Percentiles rank a stretch among this genome's conserved stretches.
These are phyloP conservation scores for Mollisiaceae sp. DNA, from an alignment of 2,329 filamentous ascomycete genomes.

Conservation along the genomic window DNA sequence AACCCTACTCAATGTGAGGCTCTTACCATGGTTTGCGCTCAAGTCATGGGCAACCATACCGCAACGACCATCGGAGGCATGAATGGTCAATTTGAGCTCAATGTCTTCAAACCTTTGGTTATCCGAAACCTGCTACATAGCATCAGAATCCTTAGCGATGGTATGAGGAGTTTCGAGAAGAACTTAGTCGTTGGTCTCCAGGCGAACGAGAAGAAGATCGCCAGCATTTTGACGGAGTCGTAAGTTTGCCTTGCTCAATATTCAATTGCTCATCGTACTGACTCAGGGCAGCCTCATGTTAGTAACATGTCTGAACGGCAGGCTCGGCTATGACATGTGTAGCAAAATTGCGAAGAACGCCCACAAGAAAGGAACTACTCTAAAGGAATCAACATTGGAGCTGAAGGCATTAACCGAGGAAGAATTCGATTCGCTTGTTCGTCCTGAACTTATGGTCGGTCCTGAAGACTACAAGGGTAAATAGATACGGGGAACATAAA, in stretches of 20 bases:
- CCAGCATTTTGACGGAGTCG: constrained; percentile 91
- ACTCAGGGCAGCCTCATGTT: constrained; percentile 78
- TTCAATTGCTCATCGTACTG: background rate
- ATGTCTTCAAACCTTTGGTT: constrained; percentile 97
- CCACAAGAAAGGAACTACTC: constrained; percentile 94
- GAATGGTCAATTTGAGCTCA: constrained; percentile 98
- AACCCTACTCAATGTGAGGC: constrained; percentile 99
- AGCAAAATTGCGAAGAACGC: constrained; percentile 98
- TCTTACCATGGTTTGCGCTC: constrained; percentile 95
- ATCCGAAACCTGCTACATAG: constrained; percentile 96
- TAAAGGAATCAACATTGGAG: constrained; percentile 94
- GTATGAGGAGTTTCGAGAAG: constrained; percentile 94
- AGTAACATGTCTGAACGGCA: constrained; percentile 95
- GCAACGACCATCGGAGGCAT: constrained; percentile 93
- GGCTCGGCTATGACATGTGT: constrained; percentile 97
- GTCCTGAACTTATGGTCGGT: constrained; percentile 93
- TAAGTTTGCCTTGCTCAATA: constrained; percentile 51
- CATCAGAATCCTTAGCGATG: constrained; percentile 83
- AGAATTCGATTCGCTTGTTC: constrained; percentile 89
- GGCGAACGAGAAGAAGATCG: constrained; percentile 93
- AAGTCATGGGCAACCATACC: constrained; percentile 97
- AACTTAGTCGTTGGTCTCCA: constrained; percentile 87
- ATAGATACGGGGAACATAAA: constrained; percentile 16
- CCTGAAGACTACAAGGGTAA: constrained; percentile 68
- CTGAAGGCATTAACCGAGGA: constrained; percentile 85